Base-by-base conservation (phyloP, 2,329 filamentous ascomycete genomes). In the Trichoderma guizhouense region DNA sequence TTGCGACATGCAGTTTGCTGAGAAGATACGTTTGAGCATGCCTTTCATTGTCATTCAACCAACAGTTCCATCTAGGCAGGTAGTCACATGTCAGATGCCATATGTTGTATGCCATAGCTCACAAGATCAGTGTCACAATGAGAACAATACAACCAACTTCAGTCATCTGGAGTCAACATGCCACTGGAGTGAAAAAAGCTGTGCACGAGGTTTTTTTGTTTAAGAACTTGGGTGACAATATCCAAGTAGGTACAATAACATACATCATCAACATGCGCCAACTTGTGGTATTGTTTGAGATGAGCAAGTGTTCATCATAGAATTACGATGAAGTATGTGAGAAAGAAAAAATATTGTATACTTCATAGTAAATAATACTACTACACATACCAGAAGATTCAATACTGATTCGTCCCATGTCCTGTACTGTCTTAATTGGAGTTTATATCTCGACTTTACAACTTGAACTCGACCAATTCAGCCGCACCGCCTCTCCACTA, bases 21-120 rank as follows among this genome's bases (percentile, higher is more conserved):
- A 4, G 15, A 8, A 58, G 5, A 2, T 21, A 7, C 8, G 21
- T 21, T 14, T 7, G 12, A 24, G 32, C 26, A 21, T 32, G 14
- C 18, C 8, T 32, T 32, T 24, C 21, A 18, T 5, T 39, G 7
- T 12, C 3, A 14, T 15, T 51, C 9, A 24, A 57, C n/a, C 8
- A 36, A 63, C 8, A 43, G 11, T 12, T 51, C 39, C 62, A 32
- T 47, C 39, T 21, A 14, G 39, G 39, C 43, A 66, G 28, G 30
- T 36, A 53, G 64, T 67, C 64, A 67, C 64, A 67, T 67, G 51
- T 21, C 51, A 67, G 32, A 58, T 39, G 15, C 51, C 18, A 47
- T n/a, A 21, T 47, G 39, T 18, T 24, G 12, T n/a, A n/a, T 21
- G 43, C 43, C 47, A 51, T 24, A 39, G 26, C 32, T 57, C 47